These are phyloP conservation scores for Malassezia arunalokei DNA, from an alignment of 1,284 basidiomycete genomes.

Conservation along the genomic window DNA sequence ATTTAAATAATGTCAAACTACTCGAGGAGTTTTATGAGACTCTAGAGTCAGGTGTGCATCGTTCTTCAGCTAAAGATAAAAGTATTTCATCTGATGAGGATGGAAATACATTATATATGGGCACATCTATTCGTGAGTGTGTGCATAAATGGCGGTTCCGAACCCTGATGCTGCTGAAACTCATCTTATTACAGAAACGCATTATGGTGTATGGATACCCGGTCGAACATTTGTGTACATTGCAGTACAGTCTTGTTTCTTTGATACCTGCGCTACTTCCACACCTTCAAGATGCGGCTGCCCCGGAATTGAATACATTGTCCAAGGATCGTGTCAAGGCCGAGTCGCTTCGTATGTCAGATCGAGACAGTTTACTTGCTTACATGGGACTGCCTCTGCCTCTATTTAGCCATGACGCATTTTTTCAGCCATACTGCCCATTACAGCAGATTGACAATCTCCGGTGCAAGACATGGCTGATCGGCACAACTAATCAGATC, in stretches of 20 bases:
- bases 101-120: conserved; percentile 59
- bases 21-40: conserved; percentile 44
- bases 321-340: conserved; percentile 16
- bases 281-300: conserved; percentile 75
- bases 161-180: conserved; percentile 84
- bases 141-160: conserved; percentile 87
- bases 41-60: conserved; percentile 35
- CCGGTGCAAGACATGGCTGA: conserved; percentile 66
- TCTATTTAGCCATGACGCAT: conserved; percentile 56
- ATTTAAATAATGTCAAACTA: conserved; percentile 37
- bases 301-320: conserved; percentile 52
- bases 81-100: conserved; percentile 17
- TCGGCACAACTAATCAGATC: conserved; percentile 84
- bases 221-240: conserved; percentile 88
- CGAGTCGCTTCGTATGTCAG: conserved; percentile 69
- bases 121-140: conserved; percentile 79
- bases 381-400: conserved; percentile 84
- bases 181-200: conserved; percentile 65
- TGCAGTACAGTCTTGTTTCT: conserved; percentile 75
- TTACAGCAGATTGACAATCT: conserved; percentile 87
- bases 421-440: conserved; percentile 96
- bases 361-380: conserved; percentile 75
- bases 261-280: conserved; percentile 59
- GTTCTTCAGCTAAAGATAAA: conserved; percentile 19
- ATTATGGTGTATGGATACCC: conserved; percentile 93